These are phyloP conservation scores for Brettanomyces custersianus DNA, from an alignment of 805 yeast species.

Conservation along the genomic window DNA sequence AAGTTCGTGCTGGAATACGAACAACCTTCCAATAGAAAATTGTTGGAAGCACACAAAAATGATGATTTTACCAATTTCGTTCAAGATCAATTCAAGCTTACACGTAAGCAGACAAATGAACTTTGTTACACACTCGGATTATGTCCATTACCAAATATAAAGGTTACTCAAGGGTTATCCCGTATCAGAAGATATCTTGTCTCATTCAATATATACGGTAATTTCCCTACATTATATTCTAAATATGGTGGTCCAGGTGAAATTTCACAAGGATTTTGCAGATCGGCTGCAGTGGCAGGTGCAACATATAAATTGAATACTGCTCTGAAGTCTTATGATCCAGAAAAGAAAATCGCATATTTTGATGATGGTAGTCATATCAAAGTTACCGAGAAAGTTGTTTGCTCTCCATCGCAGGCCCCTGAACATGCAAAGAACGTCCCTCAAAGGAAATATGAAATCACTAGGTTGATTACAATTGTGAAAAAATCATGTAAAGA, in stretches of 20 bases:
- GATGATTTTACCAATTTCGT: slow-evolving; percentile 54
- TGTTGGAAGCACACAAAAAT: slow-evolving; percentile 46
- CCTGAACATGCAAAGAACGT: slow-evolving; percentile 33
- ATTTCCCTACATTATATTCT: slow-evolving; percentile 84
- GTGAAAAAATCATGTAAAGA: slow-evolving; percentile 83
- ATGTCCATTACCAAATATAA: slow-evolving; percentile 48
- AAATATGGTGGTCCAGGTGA: slow-evolving; percentile 97
- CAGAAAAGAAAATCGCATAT: slow-evolving; percentile 53
- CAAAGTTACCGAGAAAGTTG: slow-evolving; percentile 68
- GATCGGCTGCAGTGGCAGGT: slow-evolving; percentile 98
- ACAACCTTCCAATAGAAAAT: slow-evolving; percentile 29
- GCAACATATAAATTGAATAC: slow-evolving; percentile 84
- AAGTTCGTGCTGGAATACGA: slow-evolving; percentile 78
- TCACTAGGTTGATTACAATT: slow-evolving; percentile 70
- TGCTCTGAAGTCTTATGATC: slow-evolving; percentile 54
- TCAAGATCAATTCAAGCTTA: slow-evolving; percentile 56
- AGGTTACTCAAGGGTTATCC: slow-evolving; percentile 67
- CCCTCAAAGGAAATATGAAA: slow-evolving; percentile 40
- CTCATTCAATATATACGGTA: slow-evolving; percentile 88
- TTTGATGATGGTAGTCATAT: slow-evolving; percentile 71
- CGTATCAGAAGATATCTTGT: slow-evolving; percentile 76
- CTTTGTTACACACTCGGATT: slow-evolving; percentile 81
- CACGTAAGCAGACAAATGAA: slow-evolving; percentile 70
- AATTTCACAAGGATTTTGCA: slow-evolving; percentile 90
- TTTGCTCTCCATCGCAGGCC: slow-evolving; percentile 66